Percentiles rank a stretch among this genome's conserved stretches.
phyloP scores from a whole-genome alignment of 257 asterid species.

The Solanum lycopersicoides region DNA sequence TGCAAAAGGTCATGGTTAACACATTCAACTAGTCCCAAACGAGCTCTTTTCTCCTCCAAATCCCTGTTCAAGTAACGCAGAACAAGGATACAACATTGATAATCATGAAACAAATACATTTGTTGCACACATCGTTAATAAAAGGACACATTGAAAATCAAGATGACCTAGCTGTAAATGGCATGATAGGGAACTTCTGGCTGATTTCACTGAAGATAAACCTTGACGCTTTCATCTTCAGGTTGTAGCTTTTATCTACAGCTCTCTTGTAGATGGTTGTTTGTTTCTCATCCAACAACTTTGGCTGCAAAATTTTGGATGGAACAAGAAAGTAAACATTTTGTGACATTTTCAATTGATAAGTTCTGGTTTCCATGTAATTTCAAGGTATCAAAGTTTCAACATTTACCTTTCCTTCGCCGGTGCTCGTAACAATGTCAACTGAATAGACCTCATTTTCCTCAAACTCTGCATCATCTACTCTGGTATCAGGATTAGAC shows the following conservation, averaged over 20 bases:
- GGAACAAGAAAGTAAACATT: not conserved
- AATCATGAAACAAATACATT: not conserved
- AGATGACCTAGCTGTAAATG: slow-evolving; percentile 54
- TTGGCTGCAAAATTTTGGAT: slow-evolving; percentile 30
- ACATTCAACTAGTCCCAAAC: slow-evolving; percentile 82
- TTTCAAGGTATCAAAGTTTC: not conserved
- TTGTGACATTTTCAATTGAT: not conserved
- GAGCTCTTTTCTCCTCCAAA: slow-evolving; percentile 92
- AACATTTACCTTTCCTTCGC: slow-evolving; percentile 78
- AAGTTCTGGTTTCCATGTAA: not conserved
- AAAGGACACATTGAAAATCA: not conserved
- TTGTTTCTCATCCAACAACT: slow-evolving; percentile 84
- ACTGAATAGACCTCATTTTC: slow-evolving; percentile 71
- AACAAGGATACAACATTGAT: not conserved
- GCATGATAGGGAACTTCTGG: slow-evolving; percentile 76
- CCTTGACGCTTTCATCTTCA: slow-evolving; percentile 90
- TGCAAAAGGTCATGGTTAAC: slow-evolving; percentile 91
- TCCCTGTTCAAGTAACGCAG: slow-evolving; percentile 36
- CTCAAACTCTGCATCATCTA: slow-evolving; percentile 89
- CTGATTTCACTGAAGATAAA: slow-evolving; percentile 88
- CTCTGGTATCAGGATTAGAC: slow-evolving; percentile 69
- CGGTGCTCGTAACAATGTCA: slow-evolving; percentile 86
- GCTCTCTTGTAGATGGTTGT: slow-evolving; percentile 95
- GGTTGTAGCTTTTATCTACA: slow-evolving; percentile 76
- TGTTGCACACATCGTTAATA: not conserved